Percentiles rank a stretch among this genome's conserved stretches.
Conservation (phyloP, 345 rosid species). For the Tarenaya hassleriana region DNA sequence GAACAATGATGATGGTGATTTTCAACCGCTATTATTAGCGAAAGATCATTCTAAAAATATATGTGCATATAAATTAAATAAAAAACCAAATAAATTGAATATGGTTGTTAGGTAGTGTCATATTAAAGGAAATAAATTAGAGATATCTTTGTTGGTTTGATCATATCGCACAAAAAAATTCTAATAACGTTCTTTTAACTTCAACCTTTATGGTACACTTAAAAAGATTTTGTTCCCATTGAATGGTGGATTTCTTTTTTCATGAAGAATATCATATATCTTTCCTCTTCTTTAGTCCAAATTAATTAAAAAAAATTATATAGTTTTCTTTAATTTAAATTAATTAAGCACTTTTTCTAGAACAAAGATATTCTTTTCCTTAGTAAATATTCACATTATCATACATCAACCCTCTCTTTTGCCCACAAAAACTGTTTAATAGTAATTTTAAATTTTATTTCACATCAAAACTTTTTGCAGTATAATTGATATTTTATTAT, state of each 20-base stretch:
- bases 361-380: no score
- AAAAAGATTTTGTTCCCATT: conserved; percentile 33
- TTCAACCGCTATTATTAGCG: no score
- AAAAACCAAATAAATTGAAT: no score
- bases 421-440: conserved; percentile 21
- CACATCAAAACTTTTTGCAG: conserved; percentile 24
- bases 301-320: conserved; percentile 13
- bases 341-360: conserved; percentile 11
- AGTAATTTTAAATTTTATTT: conserved; percentile 17
- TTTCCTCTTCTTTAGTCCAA: neutral
- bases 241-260: conserved; percentile 28
- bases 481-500: conserved; percentile 8
- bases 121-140: no score
- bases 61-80: no score
- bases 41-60: no score
- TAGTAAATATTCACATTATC: no score
- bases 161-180: no score
- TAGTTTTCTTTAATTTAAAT: conserved; percentile 1
- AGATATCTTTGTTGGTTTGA: no score
- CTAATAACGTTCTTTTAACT: no score
- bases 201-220: conserved; percentile 34
- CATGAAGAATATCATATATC: conserved; percentile 28
- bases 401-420: conserved; percentile 27
- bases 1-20: no score
- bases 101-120: no score